phyloP scores from a whole-genome alignment of 768 basidiomycete species.

The Daedaleopsis sinensis region DNA sequence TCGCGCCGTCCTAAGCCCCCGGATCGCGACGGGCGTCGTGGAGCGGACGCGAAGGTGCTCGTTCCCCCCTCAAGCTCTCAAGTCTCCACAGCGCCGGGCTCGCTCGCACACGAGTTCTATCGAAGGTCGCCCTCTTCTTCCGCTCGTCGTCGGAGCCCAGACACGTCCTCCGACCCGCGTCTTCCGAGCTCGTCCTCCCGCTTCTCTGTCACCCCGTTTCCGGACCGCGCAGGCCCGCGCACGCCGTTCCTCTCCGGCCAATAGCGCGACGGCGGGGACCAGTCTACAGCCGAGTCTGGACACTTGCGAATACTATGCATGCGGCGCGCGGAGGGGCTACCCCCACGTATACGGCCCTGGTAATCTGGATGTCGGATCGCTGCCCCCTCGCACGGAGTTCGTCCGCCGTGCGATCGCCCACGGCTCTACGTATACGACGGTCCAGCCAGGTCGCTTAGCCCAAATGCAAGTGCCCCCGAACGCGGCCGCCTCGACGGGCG shows the following conservation, averaged over 20 bases:
- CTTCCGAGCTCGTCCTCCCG: too few species aligned
- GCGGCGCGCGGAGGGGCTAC: too few species aligned
- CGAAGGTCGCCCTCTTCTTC: background rate
- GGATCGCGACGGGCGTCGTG: background rate
- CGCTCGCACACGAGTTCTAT: background rate
- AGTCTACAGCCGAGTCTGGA: too few species aligned
- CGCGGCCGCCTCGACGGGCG: too few species aligned
- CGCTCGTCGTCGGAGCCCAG: background rate
- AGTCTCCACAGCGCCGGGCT: background rate
- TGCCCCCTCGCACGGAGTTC: background rate
- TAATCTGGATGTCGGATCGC: too few species aligned
- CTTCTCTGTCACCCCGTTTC: too few species aligned
- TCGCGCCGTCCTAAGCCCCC: background rate
- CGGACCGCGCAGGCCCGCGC: too few species aligned
- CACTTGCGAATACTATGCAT: too few species aligned
- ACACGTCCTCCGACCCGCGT: too few species aligned
- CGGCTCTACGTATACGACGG: background rate
- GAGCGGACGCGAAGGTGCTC: background rate
- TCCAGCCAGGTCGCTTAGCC: background rate
- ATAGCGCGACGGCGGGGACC: background rate
- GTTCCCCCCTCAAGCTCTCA: background rate
- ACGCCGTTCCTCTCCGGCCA: background rate
- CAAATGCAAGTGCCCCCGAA: too few species aligned
- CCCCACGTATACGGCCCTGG: too few species aligned
- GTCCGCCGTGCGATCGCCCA: background rate